phyloP scores from a whole-genome alignment of 805 yeast species.

The Candida ponderosae region DNA sequence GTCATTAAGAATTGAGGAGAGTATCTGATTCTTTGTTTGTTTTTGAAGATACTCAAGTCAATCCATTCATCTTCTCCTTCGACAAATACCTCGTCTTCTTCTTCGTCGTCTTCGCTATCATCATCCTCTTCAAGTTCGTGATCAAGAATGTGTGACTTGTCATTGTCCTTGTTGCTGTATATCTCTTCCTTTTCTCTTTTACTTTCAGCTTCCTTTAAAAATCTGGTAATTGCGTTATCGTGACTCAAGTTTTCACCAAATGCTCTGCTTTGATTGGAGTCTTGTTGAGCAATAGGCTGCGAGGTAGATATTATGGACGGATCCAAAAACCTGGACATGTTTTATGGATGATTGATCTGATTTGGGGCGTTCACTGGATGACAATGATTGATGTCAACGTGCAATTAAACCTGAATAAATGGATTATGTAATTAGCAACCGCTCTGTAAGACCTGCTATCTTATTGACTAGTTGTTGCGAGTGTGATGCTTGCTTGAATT shows the following conservation, averaged over 20 bases:
- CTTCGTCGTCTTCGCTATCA: neutral
- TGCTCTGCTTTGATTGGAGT: neutral
- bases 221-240: slow-evolving; percentile 17
- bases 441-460: too few relatives aligned
- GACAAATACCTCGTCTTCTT: neutral
- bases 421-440: too few relatives aligned
- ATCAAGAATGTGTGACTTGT: neutral
- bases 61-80: neutral
- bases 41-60: slow-evolving; percentile 1
- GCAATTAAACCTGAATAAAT: too few relatives aligned
- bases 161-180: slow-evolving; percentile 1
- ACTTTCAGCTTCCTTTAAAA: slow-evolving; percentile 17
- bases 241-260: slow-evolving; percentile 1
- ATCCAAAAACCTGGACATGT: slow-evolving; percentile 12
- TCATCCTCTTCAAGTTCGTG: neutral
- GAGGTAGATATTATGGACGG: slow-evolving; percentile 12
- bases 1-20: slow-evolving; percentile 6
- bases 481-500: too few relatives aligned
- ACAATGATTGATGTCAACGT: too few relatives aligned
- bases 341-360: too few relatives aligned
- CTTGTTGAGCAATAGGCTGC: neutral
- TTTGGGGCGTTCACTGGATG: too few relatives aligned
- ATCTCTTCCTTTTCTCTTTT: slow-evolving; percentile 17
- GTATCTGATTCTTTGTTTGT: slow-evolving; percentile 10
- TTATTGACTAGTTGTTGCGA: too few relatives aligned